Evolutionary conservation across 176 grass and related monocot genomes (phyloP).

Genomic region (Oryza brachyantha): DNA sequence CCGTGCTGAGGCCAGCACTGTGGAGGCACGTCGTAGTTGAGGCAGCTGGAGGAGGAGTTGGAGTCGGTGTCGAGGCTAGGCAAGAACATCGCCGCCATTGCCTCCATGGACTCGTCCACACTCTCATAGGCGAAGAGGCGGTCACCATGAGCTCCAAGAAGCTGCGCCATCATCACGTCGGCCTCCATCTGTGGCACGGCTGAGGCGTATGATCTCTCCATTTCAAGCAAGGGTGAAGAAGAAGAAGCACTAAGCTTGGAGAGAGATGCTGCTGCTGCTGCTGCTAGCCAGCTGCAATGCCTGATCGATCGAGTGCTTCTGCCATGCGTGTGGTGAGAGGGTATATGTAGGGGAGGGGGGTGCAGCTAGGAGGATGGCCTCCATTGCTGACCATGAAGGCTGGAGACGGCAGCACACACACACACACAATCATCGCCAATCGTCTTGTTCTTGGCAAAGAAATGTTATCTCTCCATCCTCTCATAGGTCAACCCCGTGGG

Average conservation of each 20-base stretch:
- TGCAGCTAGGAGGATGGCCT: conserved; percentile 27
- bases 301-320: conserved; percentile 33
- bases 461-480: conserved; percentile 26
- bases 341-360: conserved; percentile 45
- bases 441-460: conserved; percentile 22
- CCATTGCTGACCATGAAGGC: conserved; percentile 40
- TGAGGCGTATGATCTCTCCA: conserved; percentile 42
- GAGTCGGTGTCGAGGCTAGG: conserved; percentile 51
- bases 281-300: conserved; percentile 12
- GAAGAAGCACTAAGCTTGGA: conserved; percentile 1
- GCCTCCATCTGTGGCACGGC: conserved; percentile 29
- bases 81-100: conserved; percentile 47
- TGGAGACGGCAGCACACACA: not conserved
- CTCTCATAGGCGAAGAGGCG: conserved; percentile 62
- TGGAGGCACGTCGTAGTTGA: conserved; percentile 39
- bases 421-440: conserved; percentile 30
- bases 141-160: conserved; percentile 44
- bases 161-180: conserved; percentile 55
- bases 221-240: conserved; percentile 24
- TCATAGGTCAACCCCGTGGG: conserved; percentile 39
- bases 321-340: conserved; percentile 8
- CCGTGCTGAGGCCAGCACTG: conserved; percentile 43
- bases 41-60: conserved; percentile 40
- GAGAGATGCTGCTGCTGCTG: conserved; percentile 14
- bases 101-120: conserved; percentile 40